phyloP scores from a whole-genome alignment of 768 basidiomycete genomes.

The Mrakia blollopis region DNA sequence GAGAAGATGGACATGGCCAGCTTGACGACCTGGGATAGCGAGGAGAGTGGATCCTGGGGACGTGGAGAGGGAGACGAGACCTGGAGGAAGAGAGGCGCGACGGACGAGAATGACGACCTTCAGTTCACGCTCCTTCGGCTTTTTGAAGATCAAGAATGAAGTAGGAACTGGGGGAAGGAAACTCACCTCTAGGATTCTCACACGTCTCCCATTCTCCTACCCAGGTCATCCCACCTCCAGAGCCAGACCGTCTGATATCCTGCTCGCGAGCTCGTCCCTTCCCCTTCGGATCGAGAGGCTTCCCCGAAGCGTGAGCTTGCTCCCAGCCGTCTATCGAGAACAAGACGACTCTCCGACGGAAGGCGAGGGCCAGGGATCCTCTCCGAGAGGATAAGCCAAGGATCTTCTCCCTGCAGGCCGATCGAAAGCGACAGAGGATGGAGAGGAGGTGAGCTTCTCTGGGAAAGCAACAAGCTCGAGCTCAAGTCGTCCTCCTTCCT shows the following conservation, averaged over 20 bases:
- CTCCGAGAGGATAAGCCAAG: conserved; percentile 22
- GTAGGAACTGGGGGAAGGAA: background rate
- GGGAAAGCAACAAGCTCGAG: background rate
- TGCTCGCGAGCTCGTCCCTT: conserved; percentile 9
- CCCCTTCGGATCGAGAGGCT: conserved; percentile 14
- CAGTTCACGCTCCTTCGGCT: background rate
- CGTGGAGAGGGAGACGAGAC: conserved; percentile 41
- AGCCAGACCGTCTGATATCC: background rate
- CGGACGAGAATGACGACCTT: background rate
- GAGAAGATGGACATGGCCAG: conserved; percentile 45
- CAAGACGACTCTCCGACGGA: conserved; percentile 28
- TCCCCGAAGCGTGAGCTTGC: background rate
- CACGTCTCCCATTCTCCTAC: conserved; percentile 42
- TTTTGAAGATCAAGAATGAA: background rate
- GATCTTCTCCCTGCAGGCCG: conserved; percentile 12
- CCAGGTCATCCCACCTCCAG: conserved; percentile 11
- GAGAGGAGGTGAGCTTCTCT: background rate
- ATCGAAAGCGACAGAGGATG: background rate
- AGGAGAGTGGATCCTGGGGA: conserved; percentile 40
- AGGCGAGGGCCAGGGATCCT: conserved; percentile 29
- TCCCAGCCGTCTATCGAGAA: conserved; percentile 20
- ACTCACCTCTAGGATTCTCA: conserved; percentile 37
- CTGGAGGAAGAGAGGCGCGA: conserved; percentile 30
- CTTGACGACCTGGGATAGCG: conserved; percentile 45
- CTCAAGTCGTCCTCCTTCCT: background rate